These are phyloP conservation scores for Kurtzmaniella quercitrusa DNA, from an alignment of 1,139 yeast species.

Conservation along the genomic window DNA sequence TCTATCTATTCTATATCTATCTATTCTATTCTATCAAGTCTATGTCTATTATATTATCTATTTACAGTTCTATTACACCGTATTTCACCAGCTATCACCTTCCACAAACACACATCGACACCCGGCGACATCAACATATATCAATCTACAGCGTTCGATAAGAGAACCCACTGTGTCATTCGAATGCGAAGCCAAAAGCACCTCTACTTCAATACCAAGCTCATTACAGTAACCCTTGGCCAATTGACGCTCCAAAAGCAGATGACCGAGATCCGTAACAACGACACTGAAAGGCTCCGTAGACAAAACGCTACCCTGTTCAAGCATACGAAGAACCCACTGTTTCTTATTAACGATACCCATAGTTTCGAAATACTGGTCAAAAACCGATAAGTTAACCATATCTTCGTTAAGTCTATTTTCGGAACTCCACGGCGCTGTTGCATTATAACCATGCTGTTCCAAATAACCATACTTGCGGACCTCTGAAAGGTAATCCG, in stretches of 20 bases:
- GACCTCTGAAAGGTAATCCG: conserved; percentile 10
- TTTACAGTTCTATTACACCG: background rate
- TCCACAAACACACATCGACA: conserved; percentile 32
- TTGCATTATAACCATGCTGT: conserved; percentile 31
- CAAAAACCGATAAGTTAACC: conserved; percentile 15
- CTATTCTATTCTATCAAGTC: too few species aligned
- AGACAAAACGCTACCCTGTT: conserved; percentile 13
- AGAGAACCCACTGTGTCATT: conserved; percentile 39
- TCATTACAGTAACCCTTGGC: conserved; percentile 40
- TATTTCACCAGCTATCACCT: too few species aligned
- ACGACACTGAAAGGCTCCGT: conserved; percentile 1
- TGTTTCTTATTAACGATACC: conserved; percentile 15
- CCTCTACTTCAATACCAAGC: conserved; percentile 44
- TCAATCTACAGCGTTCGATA: conserved; percentile 36
- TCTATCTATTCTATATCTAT: too few species aligned
- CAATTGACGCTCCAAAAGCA: conserved; percentile 11
- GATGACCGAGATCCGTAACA: conserved; percentile 23
- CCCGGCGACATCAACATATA: conserved; percentile 30
- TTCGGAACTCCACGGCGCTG: conserved; percentile 23
- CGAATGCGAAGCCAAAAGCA: conserved; percentile 18
- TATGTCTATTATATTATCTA: background rate
- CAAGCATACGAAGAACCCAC: conserved; percentile 25
- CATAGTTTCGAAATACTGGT: conserved; percentile 14
- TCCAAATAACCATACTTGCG: conserved; percentile 24
- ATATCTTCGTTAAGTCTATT: conserved; percentile 16